phyloP scores from a whole-genome alignment of 257 asterid genomes.

The Solanum gracilifrons region DNA sequence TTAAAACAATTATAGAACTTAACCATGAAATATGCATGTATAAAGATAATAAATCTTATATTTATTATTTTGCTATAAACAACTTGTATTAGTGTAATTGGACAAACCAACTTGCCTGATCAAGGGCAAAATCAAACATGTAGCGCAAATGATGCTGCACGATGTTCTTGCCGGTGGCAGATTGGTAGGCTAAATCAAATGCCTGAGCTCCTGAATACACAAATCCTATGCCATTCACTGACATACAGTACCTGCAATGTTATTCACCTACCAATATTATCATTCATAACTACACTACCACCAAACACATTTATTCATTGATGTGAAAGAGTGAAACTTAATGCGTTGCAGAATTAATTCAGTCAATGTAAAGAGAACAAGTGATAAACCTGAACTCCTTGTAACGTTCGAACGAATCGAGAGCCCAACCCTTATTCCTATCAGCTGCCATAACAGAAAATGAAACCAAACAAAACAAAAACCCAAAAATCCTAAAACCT shows the following conservation, averaged over 20 bases:
- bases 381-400: slow-evolving; percentile 25
- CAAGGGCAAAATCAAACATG: slow-evolving; percentile 57
- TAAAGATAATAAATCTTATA: background rate
- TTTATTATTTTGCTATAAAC: background rate
- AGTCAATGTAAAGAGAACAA: background rate
- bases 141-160: slow-evolving; percentile 28
- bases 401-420: slow-evolving; percentile 52
- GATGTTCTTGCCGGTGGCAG: slow-evolving; percentile 38
- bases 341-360: background rate
- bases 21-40: background rate
- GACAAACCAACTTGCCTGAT: slow-evolving; percentile 59
- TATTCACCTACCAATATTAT: slow-evolving; percentile 7
- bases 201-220: slow-evolving; percentile 70
- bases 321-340: background rate
- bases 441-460: slow-evolving; percentile 65
- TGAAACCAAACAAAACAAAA: slow-evolving; percentile 50
- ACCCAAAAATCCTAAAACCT: slow-evolving; percentile 53
- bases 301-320: background rate
- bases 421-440: slow-evolving; percentile 59
- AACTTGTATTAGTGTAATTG: background rate
- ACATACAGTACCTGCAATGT: slow-evolving; percentile 55
- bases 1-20: background rate
- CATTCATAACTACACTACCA: background rate
- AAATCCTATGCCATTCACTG: slow-evolving; percentile 61
- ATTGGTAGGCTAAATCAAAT: slow-evolving; percentile 29